A percentile compares a stretch with the other conserved stretches of the same genome.
phyloP scores from a whole-genome alignment of 2,329 filamentous ascomycete species.

The Zalaria sp. region DNA sequence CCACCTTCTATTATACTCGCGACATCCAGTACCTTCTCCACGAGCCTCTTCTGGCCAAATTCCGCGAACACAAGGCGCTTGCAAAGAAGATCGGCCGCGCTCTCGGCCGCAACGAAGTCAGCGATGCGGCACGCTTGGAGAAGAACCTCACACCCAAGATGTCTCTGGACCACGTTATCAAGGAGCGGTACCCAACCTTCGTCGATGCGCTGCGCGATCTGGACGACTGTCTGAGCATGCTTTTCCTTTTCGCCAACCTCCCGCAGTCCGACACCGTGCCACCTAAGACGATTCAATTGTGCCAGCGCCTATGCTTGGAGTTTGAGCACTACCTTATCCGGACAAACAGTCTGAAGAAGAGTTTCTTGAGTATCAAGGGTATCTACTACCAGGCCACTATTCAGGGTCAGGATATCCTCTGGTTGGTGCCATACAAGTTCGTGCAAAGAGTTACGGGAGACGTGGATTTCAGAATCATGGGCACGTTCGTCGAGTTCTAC shows the following conservation, averaged over 20 bases:
- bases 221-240: slow-evolving; percentile 91
- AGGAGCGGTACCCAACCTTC: slow-evolving; percentile 96
- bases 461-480: slow-evolving; percentile 98
- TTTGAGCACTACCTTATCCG: slow-evolving; percentile 97
- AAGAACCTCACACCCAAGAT: slow-evolving; percentile 82
- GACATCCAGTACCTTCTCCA: slow-evolving; percentile 98
- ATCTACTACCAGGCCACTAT: slow-evolving; percentile 99
- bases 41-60: slow-evolving; percentile 85
- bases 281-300: slow-evolving; percentile 88
- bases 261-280: slow-evolving; percentile 82
- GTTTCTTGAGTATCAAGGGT: slow-evolving; percentile 95
- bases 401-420: slow-evolving; percentile 90
- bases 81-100: slow-evolving; percentile 96
- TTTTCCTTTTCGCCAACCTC: slow-evolving; percentile 94
- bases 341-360: slow-evolving; percentile 83
- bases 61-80: slow-evolving; percentile 91
- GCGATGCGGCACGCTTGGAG: slow-evolving; percentile 78
- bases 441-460: slow-evolving; percentile 89
- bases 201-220: slow-evolving; percentile 86
- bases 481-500: slow-evolving; percentile 97
- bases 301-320: slow-evolving; percentile 83
- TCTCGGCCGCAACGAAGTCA: slow-evolving; percentile 78
- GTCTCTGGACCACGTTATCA: slow-evolving; percentile 90
- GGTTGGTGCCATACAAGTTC: slow-evolving; percentile 96
- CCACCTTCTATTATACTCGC: slow-evolving; percentile 85